phyloP scores from a whole-genome alignment of 2,329 filamentous ascomycete genomes.

The Hirsutella minnesotensis region DNA sequence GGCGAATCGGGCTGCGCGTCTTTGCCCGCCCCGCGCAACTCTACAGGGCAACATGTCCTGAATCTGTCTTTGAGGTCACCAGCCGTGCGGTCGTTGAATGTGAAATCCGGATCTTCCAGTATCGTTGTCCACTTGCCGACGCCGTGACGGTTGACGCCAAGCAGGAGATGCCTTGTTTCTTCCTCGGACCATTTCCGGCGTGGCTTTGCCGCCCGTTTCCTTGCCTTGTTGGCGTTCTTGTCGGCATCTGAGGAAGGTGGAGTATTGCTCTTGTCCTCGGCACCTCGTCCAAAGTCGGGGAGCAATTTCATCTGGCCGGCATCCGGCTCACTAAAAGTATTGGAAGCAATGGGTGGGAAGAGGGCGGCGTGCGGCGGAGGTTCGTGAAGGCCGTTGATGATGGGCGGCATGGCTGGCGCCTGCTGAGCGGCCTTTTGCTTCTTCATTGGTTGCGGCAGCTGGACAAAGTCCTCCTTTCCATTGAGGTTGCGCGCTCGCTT shows the following conservation, averaged over 20 bases:
- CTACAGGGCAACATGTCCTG: constrained; percentile 51
- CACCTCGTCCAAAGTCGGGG: constrained; percentile 26
- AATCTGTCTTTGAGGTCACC: constrained; percentile 56
- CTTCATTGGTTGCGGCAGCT: constrained; percentile 52
- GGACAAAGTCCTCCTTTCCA: constrained; percentile 49
- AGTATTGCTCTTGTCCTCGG: constrained; percentile 13
- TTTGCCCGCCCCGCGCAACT: constrained; percentile 36
- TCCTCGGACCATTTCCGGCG: constrained; percentile 53
- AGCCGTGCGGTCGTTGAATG: constrained; percentile 48
- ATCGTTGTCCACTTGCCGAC: constrained; percentile 56
- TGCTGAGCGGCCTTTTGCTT: constrained; percentile 50
- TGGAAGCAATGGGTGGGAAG: constrained; percentile 52
- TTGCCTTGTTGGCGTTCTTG: constrained; percentile 25
- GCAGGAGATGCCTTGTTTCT: constrained; percentile 49
- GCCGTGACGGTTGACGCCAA: constrained; percentile 50
- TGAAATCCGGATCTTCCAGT: constrained; percentile 46
- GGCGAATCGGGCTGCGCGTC: constrained; percentile 12
- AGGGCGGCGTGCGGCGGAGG: constrained; percentile 48
- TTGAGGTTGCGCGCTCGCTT: constrained; percentile 38
- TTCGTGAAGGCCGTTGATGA: constrained; percentile 52
- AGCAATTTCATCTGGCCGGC: constrained; percentile 27
- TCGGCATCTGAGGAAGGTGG: constrained; percentile 18
- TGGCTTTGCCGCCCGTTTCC: constrained; percentile 43
- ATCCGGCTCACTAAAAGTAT: constrained; percentile 38
- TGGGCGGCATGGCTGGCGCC: constrained; percentile 44